phyloP scores from a whole-genome alignment of 2,329 filamentous ascomycete genomes.

The Penicillium sp. region DNA sequence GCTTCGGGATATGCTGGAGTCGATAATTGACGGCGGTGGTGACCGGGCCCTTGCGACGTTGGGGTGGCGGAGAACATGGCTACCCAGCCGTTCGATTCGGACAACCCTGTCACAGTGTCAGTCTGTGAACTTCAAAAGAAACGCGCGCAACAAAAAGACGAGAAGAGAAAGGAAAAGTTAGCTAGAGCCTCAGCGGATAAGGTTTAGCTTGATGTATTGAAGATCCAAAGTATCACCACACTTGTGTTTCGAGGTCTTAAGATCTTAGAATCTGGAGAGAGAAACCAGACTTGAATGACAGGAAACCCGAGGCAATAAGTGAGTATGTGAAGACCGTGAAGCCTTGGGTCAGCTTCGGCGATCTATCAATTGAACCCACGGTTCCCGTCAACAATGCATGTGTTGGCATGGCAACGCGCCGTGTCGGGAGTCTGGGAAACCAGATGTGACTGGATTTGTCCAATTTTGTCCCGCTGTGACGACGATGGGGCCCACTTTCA shows the following conservation, averaged over 20 bases:
- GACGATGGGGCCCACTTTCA: slow-evolving; percentile 15
- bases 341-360: slow-evolving; percentile 30
- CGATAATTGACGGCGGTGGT: slow-evolving; percentile 84
- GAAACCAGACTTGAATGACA: slow-evolving; percentile 12
- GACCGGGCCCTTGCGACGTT: slow-evolving; percentile 54
- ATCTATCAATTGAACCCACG: slow-evolving; percentile 33
- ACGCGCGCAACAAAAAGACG: slow-evolving; percentile 19
- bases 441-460: slow-evolving; percentile 18
- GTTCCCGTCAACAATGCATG: slow-evolving; percentile 40
- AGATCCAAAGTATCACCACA: neutral
- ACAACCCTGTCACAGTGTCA: slow-evolving; percentile 60
- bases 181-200: slow-evolving; percentile 20
- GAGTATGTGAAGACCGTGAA: slow-evolving; percentile 25
- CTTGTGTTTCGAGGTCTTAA: neutral
- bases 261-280: neutral
- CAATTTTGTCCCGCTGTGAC: slow-evolving; percentile 6
- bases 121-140: slow-evolving; percentile 46
- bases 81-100: slow-evolving; percentile 29
- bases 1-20: slow-evolving; percentile 76
- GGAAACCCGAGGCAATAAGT: slow-evolving; percentile 27
- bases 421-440: slow-evolving; percentile 33
- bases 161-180: slow-evolving; percentile 14
- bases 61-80: slow-evolving; percentile 26
- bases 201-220: neutral
- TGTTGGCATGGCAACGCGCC: slow-evolving; percentile 40